Evolutionary conservation across 2,329 filamentous ascomycete species (phyloP).

Genomic region (Colletotrichum incanum): DNA sequence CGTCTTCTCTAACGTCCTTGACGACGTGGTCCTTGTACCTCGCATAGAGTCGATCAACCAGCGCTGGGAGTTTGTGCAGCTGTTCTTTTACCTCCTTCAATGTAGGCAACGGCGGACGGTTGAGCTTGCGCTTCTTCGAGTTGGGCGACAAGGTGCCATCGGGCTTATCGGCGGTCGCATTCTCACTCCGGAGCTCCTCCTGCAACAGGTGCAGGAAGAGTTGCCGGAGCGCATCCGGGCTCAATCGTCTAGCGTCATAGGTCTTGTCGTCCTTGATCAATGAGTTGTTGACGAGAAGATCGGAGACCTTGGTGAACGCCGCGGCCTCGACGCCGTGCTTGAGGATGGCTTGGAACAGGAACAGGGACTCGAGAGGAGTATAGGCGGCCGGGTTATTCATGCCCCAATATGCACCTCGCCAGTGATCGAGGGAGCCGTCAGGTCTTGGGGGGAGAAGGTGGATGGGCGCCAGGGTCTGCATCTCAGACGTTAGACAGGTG

Average conservation of each 20-base stretch:
- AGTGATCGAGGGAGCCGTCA: conserved; percentile 69
- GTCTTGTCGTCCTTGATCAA: conserved; percentile 78
- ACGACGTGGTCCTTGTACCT: conserved; percentile 80
- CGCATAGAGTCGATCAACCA: conserved; percentile 82
- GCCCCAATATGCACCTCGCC: conserved; percentile 69
- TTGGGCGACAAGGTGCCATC: conserved; percentile 62
- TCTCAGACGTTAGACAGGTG: conserved; percentile 35
- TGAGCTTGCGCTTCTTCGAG: conserved; percentile 82
- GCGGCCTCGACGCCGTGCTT: conserved; percentile 75
- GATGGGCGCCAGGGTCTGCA: conserved; percentile 69
- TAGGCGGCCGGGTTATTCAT: conserved; percentile 76
- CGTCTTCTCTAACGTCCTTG: conserved; percentile 81
- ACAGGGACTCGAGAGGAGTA: conserved; percentile 87
- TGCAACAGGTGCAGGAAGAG: conserved; percentile 83
- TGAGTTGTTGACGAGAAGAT: conserved; percentile 80
- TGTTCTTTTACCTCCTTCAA: conserved; percentile 78
- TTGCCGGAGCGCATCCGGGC: conserved; percentile 82
- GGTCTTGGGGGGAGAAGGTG: conserved; percentile 67
- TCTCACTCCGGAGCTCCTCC: conserved; percentile 77
- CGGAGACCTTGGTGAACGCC: conserved; percentile 81
- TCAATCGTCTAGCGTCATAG: conserved; percentile 83
- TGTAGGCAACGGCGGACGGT: conserved; percentile 74
- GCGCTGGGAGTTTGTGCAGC: conserved; percentile 76
- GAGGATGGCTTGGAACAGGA: conserved; percentile 86
- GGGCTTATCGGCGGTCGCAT: conserved; percentile 54